Evolutionary conservation across 441 rosid species (phyloP).

Genomic region (Gossypium davidsonii): DNA sequence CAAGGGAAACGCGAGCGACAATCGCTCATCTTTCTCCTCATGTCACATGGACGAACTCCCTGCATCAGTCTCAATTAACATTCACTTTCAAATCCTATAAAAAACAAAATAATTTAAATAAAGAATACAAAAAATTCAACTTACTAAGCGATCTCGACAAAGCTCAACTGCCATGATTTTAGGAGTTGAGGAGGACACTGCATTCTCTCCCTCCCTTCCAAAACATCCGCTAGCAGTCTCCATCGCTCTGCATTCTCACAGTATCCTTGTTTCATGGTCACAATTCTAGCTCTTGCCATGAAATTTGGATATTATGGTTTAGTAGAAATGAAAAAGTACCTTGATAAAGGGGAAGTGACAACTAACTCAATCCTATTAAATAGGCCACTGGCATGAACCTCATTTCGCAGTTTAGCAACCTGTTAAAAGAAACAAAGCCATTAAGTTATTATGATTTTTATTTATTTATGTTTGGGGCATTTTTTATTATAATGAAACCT

Average conservation of each 20-base stretch:
- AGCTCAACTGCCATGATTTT: slow-evolving; percentile 15
- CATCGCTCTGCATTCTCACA: slow-evolving; percentile 12
- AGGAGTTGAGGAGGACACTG: neutral
- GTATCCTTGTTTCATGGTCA: neutral
- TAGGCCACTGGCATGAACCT: neutral
- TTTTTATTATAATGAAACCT: neutral
- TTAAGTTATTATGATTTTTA: neutral
- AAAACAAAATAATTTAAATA: too few species aligned
- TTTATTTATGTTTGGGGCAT: neutral
- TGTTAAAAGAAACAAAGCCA: neutral
- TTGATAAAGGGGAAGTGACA: slow-evolving; percentile 12
- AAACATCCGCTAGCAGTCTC: slow-evolving; percentile 11
- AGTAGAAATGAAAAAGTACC: neutral
- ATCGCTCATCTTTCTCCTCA: slow-evolving; percentile 14
- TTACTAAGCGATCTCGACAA: slow-evolving; percentile 14
- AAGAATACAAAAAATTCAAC: neutral
- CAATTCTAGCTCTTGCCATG: neutral
- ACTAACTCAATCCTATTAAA: slow-evolving; percentile 11
- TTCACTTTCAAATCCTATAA: too few species aligned
- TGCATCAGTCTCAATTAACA: neutral
- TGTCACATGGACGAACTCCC: slow-evolving; percentile 19
- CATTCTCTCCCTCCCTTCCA: neutral
- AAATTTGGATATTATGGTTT: neutral
- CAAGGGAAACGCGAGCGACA: slow-evolving; percentile 10
- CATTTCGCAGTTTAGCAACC: slow-evolving; percentile 7